Base-by-base conservation (phyloP, 2,329 filamentous ascomycete genomes). In the Xylaria arbuscula region DNA sequence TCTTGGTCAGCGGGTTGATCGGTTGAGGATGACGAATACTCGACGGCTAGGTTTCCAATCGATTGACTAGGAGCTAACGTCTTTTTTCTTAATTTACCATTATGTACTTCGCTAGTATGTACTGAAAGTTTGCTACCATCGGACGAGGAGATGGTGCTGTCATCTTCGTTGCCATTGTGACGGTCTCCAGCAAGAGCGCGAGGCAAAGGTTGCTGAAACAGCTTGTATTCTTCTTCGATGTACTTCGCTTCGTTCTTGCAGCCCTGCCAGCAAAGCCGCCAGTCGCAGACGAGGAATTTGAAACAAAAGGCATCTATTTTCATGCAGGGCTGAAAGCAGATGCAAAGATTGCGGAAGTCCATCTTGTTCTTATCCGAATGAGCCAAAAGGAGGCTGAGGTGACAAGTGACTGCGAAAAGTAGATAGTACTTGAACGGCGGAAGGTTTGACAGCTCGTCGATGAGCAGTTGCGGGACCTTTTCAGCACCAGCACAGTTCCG, bases 381-480 rank as follows among this genome's bases (percentile, higher is more conserved):
- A 1, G 93, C 94, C 74, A 97, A 90, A 10, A 98, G 87, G 32
- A 98, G 87, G 75, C 94, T 97, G 57, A 98, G 89, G 76, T 98
- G 95, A 80, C 95, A 98, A 40, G 95, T 98, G 74, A 98, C 97
- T 75, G 95, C 95, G 79, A 98, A 98, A 6, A 98, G 89, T 15
- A 98, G 90, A 78, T 98, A 98, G 82, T 98, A 98, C 82, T 98
- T 97, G 85, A 96, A 98, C 0, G 95, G 95, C 7, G 95, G 93
- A n/a, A 98, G 86, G 74, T 93, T 94, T 1, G 95, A 97, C 2
- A 98, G 88, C 80, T 97, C 93, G 72, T 98, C 94, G 73, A 97
- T 90, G 65, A 98, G 87, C 80, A 96, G 79, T 77, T 97, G 92
- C 0, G 95, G 94, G 5, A 95, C 94, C 55, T 88, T 89, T 60